Conservation (phyloP, 1,139 yeast genomes). For the Scheffersomyces cryptocercus region DNA sequence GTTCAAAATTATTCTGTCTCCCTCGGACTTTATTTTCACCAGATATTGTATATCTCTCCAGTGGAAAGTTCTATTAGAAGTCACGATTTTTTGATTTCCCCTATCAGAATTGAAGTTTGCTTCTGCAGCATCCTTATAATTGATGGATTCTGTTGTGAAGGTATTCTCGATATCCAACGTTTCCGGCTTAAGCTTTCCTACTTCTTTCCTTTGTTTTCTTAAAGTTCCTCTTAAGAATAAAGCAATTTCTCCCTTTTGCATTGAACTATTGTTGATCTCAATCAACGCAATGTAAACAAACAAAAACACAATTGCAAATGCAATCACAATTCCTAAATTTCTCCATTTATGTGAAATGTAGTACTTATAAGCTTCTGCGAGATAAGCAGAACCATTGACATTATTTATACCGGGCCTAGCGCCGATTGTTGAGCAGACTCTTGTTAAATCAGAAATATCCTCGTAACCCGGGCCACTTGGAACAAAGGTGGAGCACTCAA, state of each 20-base stretch:
- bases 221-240: slow-evolving; percentile 51
- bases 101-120: slow-evolving; percentile 2
- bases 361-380: slow-evolving; percentile 48
- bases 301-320: slow-evolving; percentile 54
- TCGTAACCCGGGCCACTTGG: slow-evolving; percentile 50
- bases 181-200: not conserved
- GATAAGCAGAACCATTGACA: slow-evolving; percentile 60
- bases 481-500: slow-evolving; percentile 42
- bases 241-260: slow-evolving; percentile 77
- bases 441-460: slow-evolving; percentile 30
- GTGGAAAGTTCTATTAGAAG: slow-evolving; percentile 27
- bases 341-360: slow-evolving; percentile 69
- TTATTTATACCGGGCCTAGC: slow-evolving; percentile 52
- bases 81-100: not conserved
- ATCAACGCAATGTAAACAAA: slow-evolving; percentile 52
- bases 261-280: slow-evolving; percentile 67
- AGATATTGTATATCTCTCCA: slow-evolving; percentile 73
- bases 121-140: slow-evolving; percentile 18
- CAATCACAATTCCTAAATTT: slow-evolving; percentile 68
- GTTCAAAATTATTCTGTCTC: slow-evolving; percentile 57
- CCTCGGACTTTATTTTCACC: slow-evolving; percentile 63
- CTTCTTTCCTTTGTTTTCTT: slow-evolving; percentile 18
- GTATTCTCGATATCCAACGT: not conserved
- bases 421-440: slow-evolving; percentile 64
- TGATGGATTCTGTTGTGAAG: not conserved